phyloP scores from a whole-genome alignment of 2,329 filamentous ascomycete species.

The Trichoderma sp. region DNA sequence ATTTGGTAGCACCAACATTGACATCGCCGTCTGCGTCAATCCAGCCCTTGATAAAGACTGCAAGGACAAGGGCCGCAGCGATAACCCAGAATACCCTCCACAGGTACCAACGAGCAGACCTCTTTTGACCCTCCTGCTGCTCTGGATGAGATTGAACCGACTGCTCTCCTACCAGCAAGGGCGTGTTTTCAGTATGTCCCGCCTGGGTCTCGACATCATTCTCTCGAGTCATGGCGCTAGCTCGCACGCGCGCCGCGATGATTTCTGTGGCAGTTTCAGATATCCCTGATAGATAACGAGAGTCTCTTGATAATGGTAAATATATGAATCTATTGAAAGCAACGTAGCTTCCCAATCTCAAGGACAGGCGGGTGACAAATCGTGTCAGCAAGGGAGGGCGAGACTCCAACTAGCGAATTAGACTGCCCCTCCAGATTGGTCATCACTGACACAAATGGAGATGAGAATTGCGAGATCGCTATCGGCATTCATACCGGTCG shows the following conservation, averaged over 20 bases:
- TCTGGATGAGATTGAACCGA: not conserved
- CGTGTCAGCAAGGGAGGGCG: not conserved
- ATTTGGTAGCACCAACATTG: constrained; percentile 37
- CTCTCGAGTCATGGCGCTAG: not conserved
- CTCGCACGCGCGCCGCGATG: not conserved
- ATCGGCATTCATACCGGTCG: not conserved
- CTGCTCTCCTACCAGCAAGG: constrained; percentile 4
- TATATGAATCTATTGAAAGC: not conserved
- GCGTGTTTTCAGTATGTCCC: not conserved
- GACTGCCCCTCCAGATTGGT: constrained; percentile 10
- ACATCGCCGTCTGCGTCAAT: constrained; percentile 43
- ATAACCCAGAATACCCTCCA: constrained; percentile 37
- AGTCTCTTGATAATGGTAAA: not conserved
- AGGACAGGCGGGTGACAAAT: not conserved
- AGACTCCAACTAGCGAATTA: not conserved
- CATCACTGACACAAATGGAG: constrained; percentile 5
- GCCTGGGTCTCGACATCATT: constrained; percentile 17
- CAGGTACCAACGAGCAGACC: not conserved
- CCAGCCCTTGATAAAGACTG: constrained; percentile 49
- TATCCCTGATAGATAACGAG: not conserved
- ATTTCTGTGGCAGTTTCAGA: not conserved
- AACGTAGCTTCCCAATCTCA: not conserved
- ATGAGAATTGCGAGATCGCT: constrained; percentile 11
- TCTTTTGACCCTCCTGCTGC: not conserved
- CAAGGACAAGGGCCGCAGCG: constrained; percentile 36